A percentile compares a stretch with the other conserved stretches of the same genome.
These are phyloP conservation scores for Stromatinia cepivora DNA, from an alignment of 2,329 filamentous ascomycete genomes.

Conservation along the genomic window DNA sequence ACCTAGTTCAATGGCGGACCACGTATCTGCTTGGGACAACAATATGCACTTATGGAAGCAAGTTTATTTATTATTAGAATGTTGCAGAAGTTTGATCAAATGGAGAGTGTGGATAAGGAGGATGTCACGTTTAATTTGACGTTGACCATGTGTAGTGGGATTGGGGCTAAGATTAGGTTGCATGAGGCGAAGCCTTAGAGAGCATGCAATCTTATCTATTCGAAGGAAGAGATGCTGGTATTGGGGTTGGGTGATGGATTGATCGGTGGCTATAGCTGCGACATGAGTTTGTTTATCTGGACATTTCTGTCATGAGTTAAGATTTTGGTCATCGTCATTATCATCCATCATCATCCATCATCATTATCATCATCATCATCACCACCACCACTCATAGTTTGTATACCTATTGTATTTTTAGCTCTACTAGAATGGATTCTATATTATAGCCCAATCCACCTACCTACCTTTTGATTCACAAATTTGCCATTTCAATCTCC, in stretches of 20 bases:
- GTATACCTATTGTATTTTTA: background rate
- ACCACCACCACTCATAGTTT: background rate
- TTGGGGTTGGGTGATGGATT: background rate
- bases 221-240: background rate
- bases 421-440: background rate
- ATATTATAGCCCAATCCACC: no score
- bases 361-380: no score
- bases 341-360: no score
- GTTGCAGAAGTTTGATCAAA: conserved; percentile 29
- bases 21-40: conserved; percentile 43
- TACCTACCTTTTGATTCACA: background rate
- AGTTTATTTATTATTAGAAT: conserved; percentile 42
- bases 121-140: conserved; percentile 37
- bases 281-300: background rate
- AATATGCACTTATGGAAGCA: conserved; percentile 44
- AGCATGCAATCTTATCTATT: background rate
- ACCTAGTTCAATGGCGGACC: conserved; percentile 43
- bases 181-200: conserved; percentile 8
- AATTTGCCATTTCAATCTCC: background rate
- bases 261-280: background rate
- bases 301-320: background rate
- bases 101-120: conserved; percentile 39
- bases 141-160: conserved; percentile 38
- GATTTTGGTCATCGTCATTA: background rate
- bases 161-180: conserved; percentile 41